These are phyloP conservation scores for Microthlaspi erraticum DNA, from an alignment of 345 rosid species.

Conservation along the genomic window DNA sequence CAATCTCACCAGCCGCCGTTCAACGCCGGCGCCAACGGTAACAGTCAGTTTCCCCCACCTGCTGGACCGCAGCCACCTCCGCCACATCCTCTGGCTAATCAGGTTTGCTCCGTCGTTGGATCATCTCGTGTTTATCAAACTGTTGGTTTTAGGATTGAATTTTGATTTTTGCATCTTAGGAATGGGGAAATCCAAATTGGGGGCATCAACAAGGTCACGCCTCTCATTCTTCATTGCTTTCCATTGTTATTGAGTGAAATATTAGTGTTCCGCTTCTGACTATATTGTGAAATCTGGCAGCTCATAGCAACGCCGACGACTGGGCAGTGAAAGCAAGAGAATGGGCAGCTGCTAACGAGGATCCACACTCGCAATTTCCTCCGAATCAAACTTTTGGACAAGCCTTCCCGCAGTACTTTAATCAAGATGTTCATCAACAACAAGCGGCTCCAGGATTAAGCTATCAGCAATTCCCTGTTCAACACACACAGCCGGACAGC, in stretches of 20 bases:
- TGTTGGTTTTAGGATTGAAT: conserved; percentile 17
- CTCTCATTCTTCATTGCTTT: conserved; percentile 33
- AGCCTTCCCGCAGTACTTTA: conserved; percentile 60
- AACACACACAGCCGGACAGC: conserved; percentile 53
- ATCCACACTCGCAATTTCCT: conserved; percentile 60
- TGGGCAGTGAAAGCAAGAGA: conserved; percentile 99
- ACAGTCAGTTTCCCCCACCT: conserved; percentile 53
- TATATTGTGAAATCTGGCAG: conserved; percentile 44
- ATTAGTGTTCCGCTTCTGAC: conserved; percentile 28
- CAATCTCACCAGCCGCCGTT: conserved; percentile 52
- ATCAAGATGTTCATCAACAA: conserved; percentile 61
- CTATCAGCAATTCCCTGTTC: conserved; percentile 69
- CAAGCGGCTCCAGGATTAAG: conserved; percentile 50
- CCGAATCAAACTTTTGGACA: conserved; percentile 50
- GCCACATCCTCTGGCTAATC: conserved; percentile 51
- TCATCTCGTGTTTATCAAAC: neutral
- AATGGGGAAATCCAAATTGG: conserved; percentile 74
- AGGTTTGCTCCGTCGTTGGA: conserved; percentile 40
- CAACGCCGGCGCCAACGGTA: conserved; percentile 45
- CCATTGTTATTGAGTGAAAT: conserved; percentile 22
- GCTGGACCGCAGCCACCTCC: conserved; percentile 49
- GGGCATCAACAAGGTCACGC: conserved; percentile 66
- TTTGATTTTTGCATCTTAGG: conserved; percentile 53
- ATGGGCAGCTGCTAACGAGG: conserved; percentile 77
- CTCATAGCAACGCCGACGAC: conserved; percentile 65